Base-by-base conservation (phyloP, 2,329 filamentous ascomycete genomes). In the Balansia obtecta region DNA sequence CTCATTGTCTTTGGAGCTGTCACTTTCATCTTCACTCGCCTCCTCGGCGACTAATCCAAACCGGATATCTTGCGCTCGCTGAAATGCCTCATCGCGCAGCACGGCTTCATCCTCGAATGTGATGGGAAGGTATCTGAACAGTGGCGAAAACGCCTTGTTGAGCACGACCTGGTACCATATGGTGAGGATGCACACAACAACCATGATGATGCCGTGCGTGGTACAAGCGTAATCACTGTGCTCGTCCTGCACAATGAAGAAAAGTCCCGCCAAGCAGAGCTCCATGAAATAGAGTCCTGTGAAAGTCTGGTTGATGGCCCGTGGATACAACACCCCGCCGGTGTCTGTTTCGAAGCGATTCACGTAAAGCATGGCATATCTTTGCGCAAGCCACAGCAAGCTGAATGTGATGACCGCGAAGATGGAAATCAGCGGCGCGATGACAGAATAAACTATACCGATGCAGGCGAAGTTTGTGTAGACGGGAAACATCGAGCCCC, bases 391-490 rank as follows among this genome's bases (percentile, higher is more conserved):
- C 90, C 90, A 98, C 56, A 97, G 83, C 0, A 98, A 73, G 45
- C 79, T 77, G 64, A 97, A 97, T 0, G 91, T 96, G 63, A 97
- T 81, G 59, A 95, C 82, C 58, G 93, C 91, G 71, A 98, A 97
- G 20, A 97, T 71, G 46, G 93, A 80, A 62, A 98, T 96, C 12
- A 98, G 72, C 0, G 93, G 93, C 0, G 93, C 83, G 41, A 97
- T 83, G 51, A 97, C 78, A 39, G 82, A 87, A 67, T 97, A 98
- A 39, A 97, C 83, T 41, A 95, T 66, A 1, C 81, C 89, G 58
- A 98, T 97, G 56, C 88, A 94, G 42, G 90, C 93, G 58, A 98
- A 87, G 62, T 95, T 96, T 50, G 93, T 96, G 66, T 97, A 98
- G 0, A 95, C 83, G 0, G 93, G 93, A 65, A 97, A 98, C 71